Percentiles rank a stretch among this genome's conserved stretches.
These are phyloP conservation scores for Ogataea nitratoaversa DNA, from an alignment of 805 yeast species.

Conservation along the genomic window DNA sequence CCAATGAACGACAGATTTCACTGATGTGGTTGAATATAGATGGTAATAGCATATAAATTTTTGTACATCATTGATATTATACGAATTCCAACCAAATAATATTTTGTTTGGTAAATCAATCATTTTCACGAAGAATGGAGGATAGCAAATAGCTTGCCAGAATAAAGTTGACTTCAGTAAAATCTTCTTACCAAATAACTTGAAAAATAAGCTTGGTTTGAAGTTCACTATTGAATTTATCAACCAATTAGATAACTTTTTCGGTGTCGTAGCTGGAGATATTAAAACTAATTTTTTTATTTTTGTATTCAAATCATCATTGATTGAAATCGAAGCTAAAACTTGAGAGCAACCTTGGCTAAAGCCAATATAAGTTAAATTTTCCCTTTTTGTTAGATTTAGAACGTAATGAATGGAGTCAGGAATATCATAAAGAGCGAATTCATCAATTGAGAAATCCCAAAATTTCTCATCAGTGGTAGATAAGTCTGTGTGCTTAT, in stretches of 20 bases:
- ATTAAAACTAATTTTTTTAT: conserved; percentile 47
- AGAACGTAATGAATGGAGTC: conserved; percentile 74
- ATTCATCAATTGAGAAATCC: conserved; percentile 91
- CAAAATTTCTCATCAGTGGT: conserved; percentile 54
- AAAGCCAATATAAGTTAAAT: conserved; percentile 78
- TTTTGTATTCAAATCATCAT: conserved; percentile 60
- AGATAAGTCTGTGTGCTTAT: conserved; percentile 57
- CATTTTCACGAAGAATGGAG: conserved; percentile 64
- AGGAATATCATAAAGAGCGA: conserved; percentile 89
- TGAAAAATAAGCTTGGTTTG: conserved; percentile 67
- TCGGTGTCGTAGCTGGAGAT: conserved; percentile 95
- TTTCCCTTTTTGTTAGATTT: conserved; percentile 37
- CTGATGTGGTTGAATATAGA: conserved; percentile 86
- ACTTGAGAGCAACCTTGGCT: conserved; percentile 96
- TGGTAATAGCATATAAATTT: conserved; percentile 81
- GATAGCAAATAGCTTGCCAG: conserved; percentile 77
- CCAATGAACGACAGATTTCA: conserved; percentile 94
- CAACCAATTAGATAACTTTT: conserved; percentile 70
- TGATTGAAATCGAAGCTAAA: conserved; percentile 74
- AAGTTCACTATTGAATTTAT: conserved; percentile 74
- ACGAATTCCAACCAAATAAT: conserved; percentile 76
- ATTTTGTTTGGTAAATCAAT: conserved; percentile 68
- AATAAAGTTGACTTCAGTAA: conserved; percentile 56
- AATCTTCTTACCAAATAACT: conserved; percentile 70
- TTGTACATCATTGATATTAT: conserved; percentile 67